Conservation (phyloP, 2,329 filamentous ascomycete genomes). For the Ophiostoma australiae region DNA sequence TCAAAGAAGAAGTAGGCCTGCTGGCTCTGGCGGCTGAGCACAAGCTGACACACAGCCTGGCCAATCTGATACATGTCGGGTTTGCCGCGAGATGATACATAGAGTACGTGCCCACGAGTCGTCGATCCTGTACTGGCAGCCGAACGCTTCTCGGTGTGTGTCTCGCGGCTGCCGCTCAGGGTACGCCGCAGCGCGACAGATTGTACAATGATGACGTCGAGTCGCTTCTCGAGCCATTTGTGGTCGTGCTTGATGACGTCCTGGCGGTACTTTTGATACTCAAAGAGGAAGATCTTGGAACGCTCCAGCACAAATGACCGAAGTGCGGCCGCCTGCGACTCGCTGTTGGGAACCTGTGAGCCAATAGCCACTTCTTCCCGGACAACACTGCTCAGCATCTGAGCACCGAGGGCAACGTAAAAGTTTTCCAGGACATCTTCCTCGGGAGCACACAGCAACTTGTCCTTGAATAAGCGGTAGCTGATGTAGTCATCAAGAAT, state of each 20-base stretch:
- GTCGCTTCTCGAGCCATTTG: constrained; percentile 83
- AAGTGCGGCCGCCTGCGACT: constrained; percentile 49
- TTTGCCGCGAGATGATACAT: constrained; percentile 62
- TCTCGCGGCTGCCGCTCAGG: constrained; percentile 62
- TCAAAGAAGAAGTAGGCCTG: constrained; percentile 88
- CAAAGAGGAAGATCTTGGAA: constrained; percentile 83
- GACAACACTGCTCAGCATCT: constrained; percentile 69
- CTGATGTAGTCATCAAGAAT: constrained; percentile 84
- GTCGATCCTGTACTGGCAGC: constrained; percentile 57
- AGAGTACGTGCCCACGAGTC: constrained; percentile 54
- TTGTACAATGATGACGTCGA: constrained; percentile 71
- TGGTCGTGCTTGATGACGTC: constrained; percentile 81
- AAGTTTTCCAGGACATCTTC: constrained; percentile 83
- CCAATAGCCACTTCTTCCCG: constrained; percentile 74
- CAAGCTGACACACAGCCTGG: constrained; percentile 73
- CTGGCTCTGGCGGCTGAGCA: constrained; percentile 77
- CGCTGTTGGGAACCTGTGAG: constrained; percentile 53
- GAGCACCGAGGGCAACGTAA: constrained; percentile 74
- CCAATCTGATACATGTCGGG: constrained; percentile 85
- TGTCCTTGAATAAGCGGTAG: constrained; percentile 81
- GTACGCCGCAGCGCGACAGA: constrained; percentile 72
- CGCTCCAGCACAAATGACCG: constrained; percentile 81
- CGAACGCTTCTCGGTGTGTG: constrained; percentile 68
- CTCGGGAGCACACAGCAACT: constrained; percentile 79
- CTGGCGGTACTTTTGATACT: constrained; percentile 61